Evolutionary conservation across 2,329 filamentous ascomycete species (phyloP).

Genomic region (Penicillium sp.): DNA sequence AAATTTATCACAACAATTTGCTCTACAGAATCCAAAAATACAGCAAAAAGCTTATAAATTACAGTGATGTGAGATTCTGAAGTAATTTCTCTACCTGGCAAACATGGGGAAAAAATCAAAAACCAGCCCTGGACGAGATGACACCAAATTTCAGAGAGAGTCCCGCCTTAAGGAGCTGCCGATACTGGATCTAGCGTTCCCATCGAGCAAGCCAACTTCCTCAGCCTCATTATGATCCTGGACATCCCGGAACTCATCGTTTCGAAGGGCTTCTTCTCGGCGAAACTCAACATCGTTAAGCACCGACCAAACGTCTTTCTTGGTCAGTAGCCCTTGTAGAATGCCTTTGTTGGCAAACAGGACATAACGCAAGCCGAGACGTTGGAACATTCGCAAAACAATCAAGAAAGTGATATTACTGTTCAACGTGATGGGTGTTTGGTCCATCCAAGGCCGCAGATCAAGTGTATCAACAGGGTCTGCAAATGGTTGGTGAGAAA

Average conservation of each 20-base stretch:
- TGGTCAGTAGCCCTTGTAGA: constrained; percentile 84
- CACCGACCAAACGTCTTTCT: constrained; percentile 96
- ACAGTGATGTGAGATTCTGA: too few relatives aligned
- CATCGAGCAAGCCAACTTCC: constrained; percentile 41
- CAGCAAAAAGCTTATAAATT: too few relatives aligned
- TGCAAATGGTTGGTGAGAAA: constrained; percentile 78
- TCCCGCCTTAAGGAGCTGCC: constrained; percentile 34
- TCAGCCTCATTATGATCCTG: constrained; percentile 32
- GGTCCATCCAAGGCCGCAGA: constrained; percentile 96
- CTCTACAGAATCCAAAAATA: too few relatives aligned
- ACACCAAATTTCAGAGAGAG: constrained; percentile 27
- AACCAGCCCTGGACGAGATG: neutral
- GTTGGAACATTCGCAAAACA: constrained; percentile 92
- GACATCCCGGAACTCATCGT: constrained; percentile 30
- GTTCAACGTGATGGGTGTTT: constrained; percentile 90
- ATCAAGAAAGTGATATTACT: constrained; percentile 75
- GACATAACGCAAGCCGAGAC: constrained; percentile 86
- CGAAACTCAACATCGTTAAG: constrained; percentile 72
- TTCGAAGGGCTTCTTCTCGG: constrained; percentile 33
- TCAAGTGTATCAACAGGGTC: constrained; percentile 80
- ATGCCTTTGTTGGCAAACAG: constrained; percentile 81
- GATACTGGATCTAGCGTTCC: constrained; percentile 35
- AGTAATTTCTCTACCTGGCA: too few relatives aligned
- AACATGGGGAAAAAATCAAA: neutral
- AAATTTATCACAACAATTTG: too few relatives aligned